Evolutionary conservation across 2,329 filamentous ascomycete genomes (phyloP).

Genomic region (Magnaporthales sp.): DNA sequence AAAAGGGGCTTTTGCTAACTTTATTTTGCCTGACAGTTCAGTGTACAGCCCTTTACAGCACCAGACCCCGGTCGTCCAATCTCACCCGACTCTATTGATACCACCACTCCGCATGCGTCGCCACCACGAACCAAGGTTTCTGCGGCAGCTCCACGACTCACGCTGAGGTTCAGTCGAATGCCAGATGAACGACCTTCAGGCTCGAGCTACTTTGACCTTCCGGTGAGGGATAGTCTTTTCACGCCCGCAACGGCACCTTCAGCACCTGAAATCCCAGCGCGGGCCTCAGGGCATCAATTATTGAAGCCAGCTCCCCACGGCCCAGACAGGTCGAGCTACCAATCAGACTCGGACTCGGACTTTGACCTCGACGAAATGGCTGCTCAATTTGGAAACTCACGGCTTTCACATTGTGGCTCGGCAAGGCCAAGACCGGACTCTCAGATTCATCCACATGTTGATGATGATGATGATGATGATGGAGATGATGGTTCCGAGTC

Average conservation of each 20-base stretch:
- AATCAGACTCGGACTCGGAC: neutral
- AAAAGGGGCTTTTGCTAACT: neutral
- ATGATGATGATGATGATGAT: slow-evolving; percentile 21
- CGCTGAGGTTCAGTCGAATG: slow-evolving; percentile 15
- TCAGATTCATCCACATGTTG: slow-evolving; percentile 6
- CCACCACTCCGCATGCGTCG: slow-evolving; percentile 11
- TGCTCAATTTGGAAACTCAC: neutral
- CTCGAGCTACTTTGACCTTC: slow-evolving; percentile 13
- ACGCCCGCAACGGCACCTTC: slow-evolving; percentile 5
- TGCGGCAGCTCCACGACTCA: slow-evolving; percentile 16
- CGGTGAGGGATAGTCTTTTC: slow-evolving; percentile 12
- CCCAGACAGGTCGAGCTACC: neutral
- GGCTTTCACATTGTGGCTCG: neutral
- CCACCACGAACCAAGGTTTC: slow-evolving; percentile 10
- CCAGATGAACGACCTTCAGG: slow-evolving; percentile 10
- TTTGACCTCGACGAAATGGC: neutral
- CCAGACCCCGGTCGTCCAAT: slow-evolving; percentile 4
- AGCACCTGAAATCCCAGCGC: neutral
- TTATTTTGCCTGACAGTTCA: slow-evolving; percentile 14
- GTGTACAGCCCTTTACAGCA: slow-evolving; percentile 16
- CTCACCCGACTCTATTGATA: slow-evolving; percentile 6
- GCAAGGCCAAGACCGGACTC: neutral
- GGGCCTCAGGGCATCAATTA: neutral
- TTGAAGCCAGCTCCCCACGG: neutral
- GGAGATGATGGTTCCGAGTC: neutral